Conservation (phyloP, 805 yeast species). For the Saturnispora quitensis region DNA sequence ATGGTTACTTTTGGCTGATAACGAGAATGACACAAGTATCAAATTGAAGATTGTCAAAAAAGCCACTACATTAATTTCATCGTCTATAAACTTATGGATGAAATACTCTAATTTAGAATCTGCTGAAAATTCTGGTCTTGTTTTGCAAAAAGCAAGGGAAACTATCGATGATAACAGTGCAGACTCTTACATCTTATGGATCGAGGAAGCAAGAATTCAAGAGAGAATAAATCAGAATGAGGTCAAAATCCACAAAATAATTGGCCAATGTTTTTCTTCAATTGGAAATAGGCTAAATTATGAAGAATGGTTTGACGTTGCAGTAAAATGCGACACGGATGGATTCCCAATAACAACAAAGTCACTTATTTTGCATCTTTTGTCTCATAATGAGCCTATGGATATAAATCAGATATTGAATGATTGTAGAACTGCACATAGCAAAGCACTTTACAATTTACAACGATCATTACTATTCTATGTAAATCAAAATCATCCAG, state of each 20-base stretch:
- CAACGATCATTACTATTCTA: conserved; percentile 41
- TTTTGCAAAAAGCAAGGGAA: conserved; percentile 55
- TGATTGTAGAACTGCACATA: conserved; percentile 21
- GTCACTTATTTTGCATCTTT: conserved; percentile 39
- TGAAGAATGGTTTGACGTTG: conserved; percentile 47
- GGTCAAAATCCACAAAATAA: conserved; percentile 38
- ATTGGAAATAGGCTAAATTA: conserved; percentile 30
- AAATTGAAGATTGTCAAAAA: conserved; percentile 46
- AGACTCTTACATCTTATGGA: conserved; percentile 50
- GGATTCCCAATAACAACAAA: conserved; percentile 39
- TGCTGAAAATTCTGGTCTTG: conserved; percentile 40
- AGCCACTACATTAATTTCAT: conserved; percentile 63
- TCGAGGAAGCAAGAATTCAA: conserved; percentile 61
- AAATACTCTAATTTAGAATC: conserved; percentile 39
- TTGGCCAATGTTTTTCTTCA: conserved; percentile 40
- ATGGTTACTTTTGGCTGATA: conserved; percentile 61
- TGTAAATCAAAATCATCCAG: conserved; percentile 40
- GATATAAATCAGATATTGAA: background rate
- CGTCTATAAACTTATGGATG: conserved; percentile 58
- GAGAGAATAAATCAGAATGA: conserved; percentile 38
- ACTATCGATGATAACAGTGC: conserved; percentile 32
- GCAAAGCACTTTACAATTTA: conserved; percentile 25
- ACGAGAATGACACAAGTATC: conserved; percentile 46
- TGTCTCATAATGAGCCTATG: background rate
- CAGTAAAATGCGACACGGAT: conserved; percentile 40